Evolutionary conservation across 768 basidiomycete species (phyloP).

Genomic region (Termitomyces titanicus): DNA sequence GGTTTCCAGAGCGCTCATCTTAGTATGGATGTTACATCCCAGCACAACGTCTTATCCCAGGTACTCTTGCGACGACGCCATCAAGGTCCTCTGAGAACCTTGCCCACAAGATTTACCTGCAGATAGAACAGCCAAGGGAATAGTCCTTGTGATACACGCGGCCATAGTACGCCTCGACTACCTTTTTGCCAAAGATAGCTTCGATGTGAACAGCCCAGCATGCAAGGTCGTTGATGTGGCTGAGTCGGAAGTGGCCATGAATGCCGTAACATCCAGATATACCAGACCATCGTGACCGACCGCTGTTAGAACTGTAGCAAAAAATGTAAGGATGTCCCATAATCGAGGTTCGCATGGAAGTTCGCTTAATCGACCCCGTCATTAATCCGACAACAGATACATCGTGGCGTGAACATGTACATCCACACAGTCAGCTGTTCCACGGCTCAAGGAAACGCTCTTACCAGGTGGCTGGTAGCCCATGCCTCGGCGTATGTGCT

Average conservation of each 20-base stretch:
- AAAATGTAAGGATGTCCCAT: neutral
- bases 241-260: conserved; percentile 3
- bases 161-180: conserved; percentile 5
- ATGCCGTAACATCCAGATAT: neutral
- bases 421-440: conserved; percentile 1
- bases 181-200: conserved; percentile 8
- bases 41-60: neutral
- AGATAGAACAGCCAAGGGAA: conserved; percentile 8
- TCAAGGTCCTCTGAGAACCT: conserved; percentile 5
- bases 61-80: conserved; percentile 4
- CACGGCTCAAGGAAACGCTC: neutral
- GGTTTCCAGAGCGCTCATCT: neutral
- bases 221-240: conserved; percentile 8
- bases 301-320: conserved; percentile 4
- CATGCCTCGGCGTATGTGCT: neutral
- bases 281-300: too few relatives aligned
- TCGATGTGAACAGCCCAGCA: conserved; percentile 5
- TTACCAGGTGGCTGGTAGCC: neutral
- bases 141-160: conserved; percentile 2
- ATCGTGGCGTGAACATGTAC: neutral
- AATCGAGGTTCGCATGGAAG: too few relatives aligned
- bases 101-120: too few relatives aligned
- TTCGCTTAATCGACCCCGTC: neutral
- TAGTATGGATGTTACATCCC: too few relatives aligned
- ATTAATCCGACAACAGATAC: neutral